Conservation (phyloP, 1,284 basidiomycete species). For the Cutaneotrichosporon spelunceum region DNA sequence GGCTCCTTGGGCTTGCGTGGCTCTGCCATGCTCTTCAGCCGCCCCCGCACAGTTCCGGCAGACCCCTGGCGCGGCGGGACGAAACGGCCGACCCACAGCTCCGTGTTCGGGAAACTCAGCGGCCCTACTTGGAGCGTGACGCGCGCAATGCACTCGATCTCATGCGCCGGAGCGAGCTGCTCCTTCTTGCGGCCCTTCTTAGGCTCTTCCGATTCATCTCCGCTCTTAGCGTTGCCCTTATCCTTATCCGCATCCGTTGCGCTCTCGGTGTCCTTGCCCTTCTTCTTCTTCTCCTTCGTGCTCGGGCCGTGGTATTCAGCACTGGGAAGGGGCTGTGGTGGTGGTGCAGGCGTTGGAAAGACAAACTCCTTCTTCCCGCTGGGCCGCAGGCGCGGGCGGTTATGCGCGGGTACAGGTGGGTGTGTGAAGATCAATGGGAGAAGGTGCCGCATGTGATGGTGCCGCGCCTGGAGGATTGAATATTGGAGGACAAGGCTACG, state of each 20-base stretch:
- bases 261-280: constrained; percentile 9
- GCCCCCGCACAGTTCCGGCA: constrained; percentile 15
- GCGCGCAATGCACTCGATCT: constrained; percentile 46
- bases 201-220: constrained; percentile 6
- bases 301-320: constrained; percentile 22
- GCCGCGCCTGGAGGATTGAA: constrained; percentile 40
- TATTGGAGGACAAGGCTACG: constrained; percentile 40
- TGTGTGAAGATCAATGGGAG: constrained; percentile 47
- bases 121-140: constrained; percentile 43
- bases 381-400: constrained; percentile 35
- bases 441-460: constrained; percentile 41
- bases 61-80: constrained; percentile 32
- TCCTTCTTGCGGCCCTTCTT: constrained; percentile 7
- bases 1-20: constrained; percentile 14
- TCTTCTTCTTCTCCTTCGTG: constrained; percentile 12
- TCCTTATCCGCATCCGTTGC: constrained; percentile 9
- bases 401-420: constrained; percentile 42
- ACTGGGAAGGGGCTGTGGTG: constrained; percentile 27
- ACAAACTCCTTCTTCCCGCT: constrained; percentile 36
- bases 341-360: constrained; percentile 40
- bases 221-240: neutral
- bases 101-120: constrained; percentile 42
- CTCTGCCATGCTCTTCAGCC: constrained; percentile 13
- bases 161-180: constrained; percentile 40
- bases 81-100: constrained; percentile 48